Base-by-base conservation (phyloP, 2,329 filamentous ascomycete species). In the Beauveria pseudobassiana region DNA sequence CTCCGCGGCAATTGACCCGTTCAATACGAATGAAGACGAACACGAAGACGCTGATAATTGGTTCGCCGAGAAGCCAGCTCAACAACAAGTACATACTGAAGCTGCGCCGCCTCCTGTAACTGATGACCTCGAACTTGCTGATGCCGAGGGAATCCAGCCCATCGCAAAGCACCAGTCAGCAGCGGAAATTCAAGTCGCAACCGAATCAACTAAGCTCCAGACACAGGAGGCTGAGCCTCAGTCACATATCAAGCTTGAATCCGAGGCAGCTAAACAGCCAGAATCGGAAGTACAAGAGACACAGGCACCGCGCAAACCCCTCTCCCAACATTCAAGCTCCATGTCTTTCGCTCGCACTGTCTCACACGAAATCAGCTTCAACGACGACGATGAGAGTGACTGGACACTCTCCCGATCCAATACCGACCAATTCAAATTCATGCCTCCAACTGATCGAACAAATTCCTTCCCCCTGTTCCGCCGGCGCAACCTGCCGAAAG, bases 311-410 rank as follows among this genome's bases (percentile, higher is more conserved):
- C 55, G 42, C 18, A 59, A 62, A 16, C 28, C 48, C 18, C 50
- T 52, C 26, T 75, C 78, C 28, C 84, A 85, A 65, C 85, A 87
- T 69, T 71, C 79, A 10, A 87, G 84, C 71, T 84, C 80, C 53
- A 79, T 82, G 69, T 88, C 86, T 0, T 88, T 88, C 72, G 78
- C 84, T 12, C 80, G 85, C 42, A 88, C 86, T 2, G 84, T 87
- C 14, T 82, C 85, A 12, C 81, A 87, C 62, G 84, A 87, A 59
- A 75, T 86, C 26, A 85, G 77, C 69, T 86, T 83, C 74, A 78
- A 77, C 61, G 82, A 84, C 45, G 84, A 85, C 24, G 84, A 86
- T 22, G 83, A 86, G 24, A 69, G 73, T n/a, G 84, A 87, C 64
- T 86, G 82, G 80, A 80, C 74, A 55, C 67, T 84, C 1, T 74